phyloP scores from a whole-genome alignment of 2,329 filamentous ascomycete species.

The Pochonia chlamydosporia region DNA sequence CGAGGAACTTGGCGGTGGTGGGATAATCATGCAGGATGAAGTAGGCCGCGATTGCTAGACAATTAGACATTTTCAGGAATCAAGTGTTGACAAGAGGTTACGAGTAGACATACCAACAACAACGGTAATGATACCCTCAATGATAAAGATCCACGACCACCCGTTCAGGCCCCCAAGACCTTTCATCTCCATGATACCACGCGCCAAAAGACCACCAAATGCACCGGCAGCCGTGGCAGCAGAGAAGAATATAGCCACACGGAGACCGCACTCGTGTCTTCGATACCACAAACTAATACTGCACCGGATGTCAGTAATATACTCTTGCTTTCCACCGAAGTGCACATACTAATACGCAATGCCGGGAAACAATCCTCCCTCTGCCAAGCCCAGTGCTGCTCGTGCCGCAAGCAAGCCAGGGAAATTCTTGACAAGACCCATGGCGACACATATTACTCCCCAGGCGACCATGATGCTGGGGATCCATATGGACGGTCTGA shows the following conservation, averaged over 20 bases:
- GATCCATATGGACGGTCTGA: conserved; percentile 51
- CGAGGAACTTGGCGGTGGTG: conserved; percentile 51
- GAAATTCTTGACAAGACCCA: conserved; percentile 43
- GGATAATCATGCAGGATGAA: conserved; percentile 65
- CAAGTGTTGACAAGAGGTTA: not conserved
- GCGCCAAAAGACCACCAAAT: conserved; percentile 45
- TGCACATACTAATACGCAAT: conserved; percentile 45
- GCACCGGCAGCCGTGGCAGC: conserved; percentile 49
- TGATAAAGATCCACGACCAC: conserved; percentile 56
- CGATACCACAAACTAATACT: conserved; percentile 54
- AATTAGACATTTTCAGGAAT: not conserved
- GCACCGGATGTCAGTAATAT: too few species aligned
- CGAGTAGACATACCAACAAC: conserved; percentile 28
- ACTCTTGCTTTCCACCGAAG: too few species aligned
- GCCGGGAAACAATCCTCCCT: conserved; percentile 46
- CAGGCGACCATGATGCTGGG: conserved; percentile 51
- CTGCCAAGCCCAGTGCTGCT: conserved; percentile 51
- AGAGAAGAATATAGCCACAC: conserved; percentile 51
- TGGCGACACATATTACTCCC: conserved; percentile 47
- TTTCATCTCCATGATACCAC: conserved; percentile 29
- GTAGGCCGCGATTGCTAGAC: conserved; percentile 36
- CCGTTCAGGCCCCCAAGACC: conserved; percentile 46
- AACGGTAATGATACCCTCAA: conserved; percentile 53
- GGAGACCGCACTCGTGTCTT: conserved; percentile 46
- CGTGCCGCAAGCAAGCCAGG: conserved; percentile 46